Conservation (phyloP, 176 grass and related monocot genomes). For the Oryza australiensis region DNA sequence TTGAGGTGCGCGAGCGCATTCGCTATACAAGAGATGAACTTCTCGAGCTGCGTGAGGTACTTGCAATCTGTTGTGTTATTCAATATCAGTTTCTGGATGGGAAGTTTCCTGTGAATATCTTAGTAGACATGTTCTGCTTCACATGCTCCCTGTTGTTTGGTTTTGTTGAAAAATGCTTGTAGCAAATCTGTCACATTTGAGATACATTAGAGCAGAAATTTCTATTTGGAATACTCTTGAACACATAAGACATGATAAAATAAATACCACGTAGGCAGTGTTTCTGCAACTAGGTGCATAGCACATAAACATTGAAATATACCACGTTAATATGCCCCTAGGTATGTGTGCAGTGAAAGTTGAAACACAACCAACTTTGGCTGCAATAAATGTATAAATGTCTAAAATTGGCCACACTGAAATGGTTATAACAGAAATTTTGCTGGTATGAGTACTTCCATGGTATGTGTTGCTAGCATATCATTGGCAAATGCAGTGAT, state of each 20-base stretch:
- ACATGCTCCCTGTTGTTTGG: neutral
- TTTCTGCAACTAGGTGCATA: neutral
- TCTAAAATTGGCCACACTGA: neutral
- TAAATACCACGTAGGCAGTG: neutral
- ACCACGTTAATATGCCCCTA: neutral
- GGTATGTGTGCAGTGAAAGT: neutral
- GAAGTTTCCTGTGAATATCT: constrained; percentile 20
- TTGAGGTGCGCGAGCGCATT: constrained; percentile 59
- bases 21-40: constrained; percentile 87
- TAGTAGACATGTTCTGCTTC: neutral
- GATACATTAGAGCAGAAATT: neutral
- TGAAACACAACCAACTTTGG: neutral
- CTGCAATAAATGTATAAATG: neutral
- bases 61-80: neutral
- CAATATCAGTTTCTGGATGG: constrained; percentile 13
- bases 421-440: constrained; percentile 1
- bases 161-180: constrained; percentile 15
- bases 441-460: neutral
- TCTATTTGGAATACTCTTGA: neutral
- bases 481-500: neutral
- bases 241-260: neutral
- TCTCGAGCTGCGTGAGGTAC: constrained; percentile 79
- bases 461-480: neutral
- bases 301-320: neutral
- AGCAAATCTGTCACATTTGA: constrained; percentile 5